These are phyloP conservation scores for Aphanomyces cochlioides DNA, from an alignment of 352 stramenopile genomes.

Conservation along the genomic window DNA sequence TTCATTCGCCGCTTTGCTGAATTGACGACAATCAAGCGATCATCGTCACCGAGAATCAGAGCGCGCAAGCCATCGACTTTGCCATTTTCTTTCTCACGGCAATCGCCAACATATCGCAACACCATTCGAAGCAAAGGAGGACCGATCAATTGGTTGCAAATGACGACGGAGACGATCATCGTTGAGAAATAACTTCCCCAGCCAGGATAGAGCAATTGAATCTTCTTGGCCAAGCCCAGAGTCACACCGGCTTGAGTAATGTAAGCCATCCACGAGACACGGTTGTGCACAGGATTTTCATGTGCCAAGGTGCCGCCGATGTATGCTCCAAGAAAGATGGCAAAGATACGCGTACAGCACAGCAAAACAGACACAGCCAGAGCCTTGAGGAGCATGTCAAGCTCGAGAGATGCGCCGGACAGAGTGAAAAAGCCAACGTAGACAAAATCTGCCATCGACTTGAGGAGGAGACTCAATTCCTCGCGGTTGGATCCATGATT, in stretches of 20 bases:
- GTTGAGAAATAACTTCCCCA: constrained; percentile 71
- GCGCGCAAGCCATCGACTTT: constrained; percentile 54
- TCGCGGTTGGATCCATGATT: constrained; percentile 54
- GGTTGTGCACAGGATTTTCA: constrained; percentile 43
- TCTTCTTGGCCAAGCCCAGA: constrained; percentile 64
- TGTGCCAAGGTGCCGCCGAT: constrained; percentile 45
- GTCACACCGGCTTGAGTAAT: constrained; percentile 67
- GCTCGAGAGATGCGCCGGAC: constrained; percentile 56
- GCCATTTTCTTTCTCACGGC: constrained; percentile 52
- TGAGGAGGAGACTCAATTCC: constrained; percentile 50
- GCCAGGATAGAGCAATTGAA: constrained; percentile 61
- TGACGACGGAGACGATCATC: constrained; percentile 68
- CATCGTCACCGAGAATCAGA: constrained; percentile 41
- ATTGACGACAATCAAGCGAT: constrained; percentile 40
- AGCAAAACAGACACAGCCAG: constrained; percentile 52
- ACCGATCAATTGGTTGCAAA: constrained; percentile 63
- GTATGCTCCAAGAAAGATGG: constrained; percentile 61
- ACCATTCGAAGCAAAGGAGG: constrained; percentile 57
- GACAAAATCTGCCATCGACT: constrained; percentile 52
- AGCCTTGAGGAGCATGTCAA: constrained; percentile 61
- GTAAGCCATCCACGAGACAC: constrained; percentile 64
- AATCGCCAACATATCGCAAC: constrained; percentile 49
- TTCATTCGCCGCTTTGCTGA: constrained; percentile 41
- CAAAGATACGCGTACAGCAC: constrained; percentile 47
- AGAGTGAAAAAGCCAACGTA: constrained; percentile 79